Percentiles rank a stretch among this genome's conserved stretches.
Evolutionary conservation across 441 rosid genomes (phyloP).

Genomic region (Populus hybrid): DNA sequence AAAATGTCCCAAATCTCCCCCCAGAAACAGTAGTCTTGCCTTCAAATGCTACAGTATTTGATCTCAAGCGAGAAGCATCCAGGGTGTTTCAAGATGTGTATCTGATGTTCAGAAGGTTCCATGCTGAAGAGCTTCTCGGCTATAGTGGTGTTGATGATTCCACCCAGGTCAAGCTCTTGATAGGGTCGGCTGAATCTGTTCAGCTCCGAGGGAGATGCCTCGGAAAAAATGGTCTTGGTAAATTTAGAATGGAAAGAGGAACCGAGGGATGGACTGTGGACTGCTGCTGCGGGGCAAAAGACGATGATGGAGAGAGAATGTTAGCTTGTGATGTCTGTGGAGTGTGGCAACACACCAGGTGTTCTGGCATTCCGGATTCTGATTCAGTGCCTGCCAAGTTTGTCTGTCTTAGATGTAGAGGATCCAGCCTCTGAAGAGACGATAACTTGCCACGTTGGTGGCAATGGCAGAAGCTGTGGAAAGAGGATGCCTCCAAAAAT

Average conservation of each 20-base stretch:
- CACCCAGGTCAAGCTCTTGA: slow-evolving; percentile 49
- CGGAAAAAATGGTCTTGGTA: slow-evolving; percentile 35
- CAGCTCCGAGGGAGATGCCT: slow-evolving; percentile 46
- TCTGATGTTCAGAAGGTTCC: slow-evolving; percentile 49
- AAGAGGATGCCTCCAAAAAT: slow-evolving; percentile 15
- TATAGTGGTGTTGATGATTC: slow-evolving; percentile 55
- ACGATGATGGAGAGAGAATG: slow-evolving; percentile 78
- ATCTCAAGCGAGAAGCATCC: slow-evolving; percentile 50
- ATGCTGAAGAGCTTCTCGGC: slow-evolving; percentile 55
- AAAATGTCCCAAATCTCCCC: slow-evolving; percentile 32
- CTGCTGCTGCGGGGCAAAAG: slow-evolving; percentile 65
- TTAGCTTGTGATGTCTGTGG: slow-evolving; percentile 66
- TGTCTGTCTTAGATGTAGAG: slow-evolving; percentile 46
- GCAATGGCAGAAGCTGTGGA: slow-evolving; percentile 7
- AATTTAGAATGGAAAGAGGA: slow-evolving; percentile 65
- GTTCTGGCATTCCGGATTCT: slow-evolving; percentile 50
- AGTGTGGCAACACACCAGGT: slow-evolving; percentile 75
- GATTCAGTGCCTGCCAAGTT: slow-evolving; percentile 58
- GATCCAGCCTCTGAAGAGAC: slow-evolving; percentile 14
- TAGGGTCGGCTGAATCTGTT: slow-evolving; percentile 34
- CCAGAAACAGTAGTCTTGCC: slow-evolving; percentile 44
- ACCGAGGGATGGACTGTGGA: slow-evolving; percentile 67
- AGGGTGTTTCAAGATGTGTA: slow-evolving; percentile 62
- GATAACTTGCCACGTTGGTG: neutral
- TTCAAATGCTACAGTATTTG: slow-evolving; percentile 44